Conservation (phyloP, 2,329 filamentous ascomycete genomes). For the Penicillium sp. region DNA sequence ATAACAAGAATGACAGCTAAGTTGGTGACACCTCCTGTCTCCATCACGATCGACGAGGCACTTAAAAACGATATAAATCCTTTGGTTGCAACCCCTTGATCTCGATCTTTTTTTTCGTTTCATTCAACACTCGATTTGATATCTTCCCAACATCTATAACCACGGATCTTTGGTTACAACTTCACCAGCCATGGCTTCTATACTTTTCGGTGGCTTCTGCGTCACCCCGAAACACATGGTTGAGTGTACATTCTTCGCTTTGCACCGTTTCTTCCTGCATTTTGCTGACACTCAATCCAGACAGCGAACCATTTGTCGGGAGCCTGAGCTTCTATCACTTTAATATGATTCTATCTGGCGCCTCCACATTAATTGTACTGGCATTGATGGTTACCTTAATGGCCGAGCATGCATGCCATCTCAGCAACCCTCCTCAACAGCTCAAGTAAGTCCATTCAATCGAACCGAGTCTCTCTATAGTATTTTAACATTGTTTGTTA, state of each 20-base stretch:
- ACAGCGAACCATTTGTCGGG: neutral
- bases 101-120: neutral
- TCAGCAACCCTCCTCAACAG: neutral
- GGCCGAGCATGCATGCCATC: constrained; percentile 6
- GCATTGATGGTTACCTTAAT: neutral
- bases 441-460: neutral
- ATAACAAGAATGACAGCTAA: neutral
- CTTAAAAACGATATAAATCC: neutral
- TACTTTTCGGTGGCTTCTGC: neutral
- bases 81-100: neutral
- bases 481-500: neutral
- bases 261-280: too few species aligned
- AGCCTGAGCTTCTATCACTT: neutral
- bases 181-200: neutral
- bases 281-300: neutral
- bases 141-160: neutral
- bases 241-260: too few species aligned
- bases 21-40: neutral
- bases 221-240: too few species aligned
- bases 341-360: neutral
- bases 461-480: neutral
- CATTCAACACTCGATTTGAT: neutral
- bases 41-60: neutral
- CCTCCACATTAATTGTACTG: neutral
- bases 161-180: neutral